These are phyloP conservation scores for Pseudognaphalium luteoalbum DNA, from an alignment of 129 eudicot species.

Conservation along the genomic window DNA sequence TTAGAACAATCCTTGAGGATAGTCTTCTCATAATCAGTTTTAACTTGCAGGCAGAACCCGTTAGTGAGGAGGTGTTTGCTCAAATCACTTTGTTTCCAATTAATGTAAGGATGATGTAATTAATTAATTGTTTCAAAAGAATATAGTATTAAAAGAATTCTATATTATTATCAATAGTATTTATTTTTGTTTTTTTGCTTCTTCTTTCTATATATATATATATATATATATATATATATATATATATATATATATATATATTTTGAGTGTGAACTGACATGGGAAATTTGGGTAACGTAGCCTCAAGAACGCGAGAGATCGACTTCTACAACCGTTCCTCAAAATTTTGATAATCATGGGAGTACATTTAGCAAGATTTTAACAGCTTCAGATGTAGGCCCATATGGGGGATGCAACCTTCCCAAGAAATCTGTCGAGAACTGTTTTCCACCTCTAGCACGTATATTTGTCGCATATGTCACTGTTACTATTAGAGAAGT, in stretches of 20 bases:
- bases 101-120: conserved; percentile 17
- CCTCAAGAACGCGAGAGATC: conserved; percentile 11
- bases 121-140: background rate
- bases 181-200: too few species aligned
- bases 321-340: conserved; percentile 7
- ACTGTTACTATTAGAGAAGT: too few species aligned
- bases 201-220: too few species aligned
- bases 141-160: background rate
- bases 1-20: conserved; percentile 3
- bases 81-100: conserved; percentile 30
- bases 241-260: too few species aligned
- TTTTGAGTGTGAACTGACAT: background rate
- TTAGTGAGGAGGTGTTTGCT: conserved; percentile 39
- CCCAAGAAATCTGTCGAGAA: conserved; percentile 31
- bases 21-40: background rate
- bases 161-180: background rate
- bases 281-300: conserved; percentile 4
- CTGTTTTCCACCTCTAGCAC: conserved; percentile 39
- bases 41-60: conserved; percentile 34
- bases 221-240: too few species aligned
- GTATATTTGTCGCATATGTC: background rate
- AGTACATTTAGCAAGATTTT: conserved; percentile 34
- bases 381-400: conserved; percentile 36
- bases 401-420: conserved; percentile 39
- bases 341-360: background rate